A percentile compares a stretch with the other conserved stretches of the same genome.
Conservation (phyloP, 1,139 yeast genomes). For the Barnettozyma hawaiiensis region DNA sequence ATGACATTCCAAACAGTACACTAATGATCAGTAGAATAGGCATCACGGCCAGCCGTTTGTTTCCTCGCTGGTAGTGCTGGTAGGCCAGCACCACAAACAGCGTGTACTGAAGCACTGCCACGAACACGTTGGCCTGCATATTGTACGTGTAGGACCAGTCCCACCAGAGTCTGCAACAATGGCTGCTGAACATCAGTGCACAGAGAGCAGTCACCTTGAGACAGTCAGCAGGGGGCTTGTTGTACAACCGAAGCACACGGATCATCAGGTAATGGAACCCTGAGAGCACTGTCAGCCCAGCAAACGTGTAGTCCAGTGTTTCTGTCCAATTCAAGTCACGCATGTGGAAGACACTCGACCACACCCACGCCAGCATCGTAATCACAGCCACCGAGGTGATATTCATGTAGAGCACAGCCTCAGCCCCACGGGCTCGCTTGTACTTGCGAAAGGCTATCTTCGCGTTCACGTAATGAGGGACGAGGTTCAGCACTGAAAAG, state of each 20-base stretch:
- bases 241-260: slow-evolving; percentile 53
- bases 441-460: slow-evolving; percentile 29
- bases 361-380: slow-evolving; percentile 85
- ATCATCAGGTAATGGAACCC: slow-evolving; percentile 68
- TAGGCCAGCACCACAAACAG: slow-evolving; percentile 29
- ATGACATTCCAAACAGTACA: slow-evolving; percentile 68
- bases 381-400: slow-evolving; percentile 46
- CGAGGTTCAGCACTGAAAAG: slow-evolving; percentile 73
- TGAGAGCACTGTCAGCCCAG: slow-evolving; percentile 78
- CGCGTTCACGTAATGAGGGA: slow-evolving; percentile 67
- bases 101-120: slow-evolving; percentile 71
- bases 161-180: slow-evolving; percentile 58
- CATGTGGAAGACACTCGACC: slow-evolving; percentile 81
- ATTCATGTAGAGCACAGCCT: slow-evolving; percentile 33
- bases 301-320: slow-evolving; percentile 83
- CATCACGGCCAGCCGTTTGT: slow-evolving; percentile 29
- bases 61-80: slow-evolving; percentile 26
- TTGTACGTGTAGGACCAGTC: slow-evolving; percentile 93
- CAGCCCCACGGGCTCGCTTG: slow-evolving; percentile 4
- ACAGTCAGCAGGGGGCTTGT: slow-evolving; percentile 29
- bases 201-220: slow-evolving; percentile 39
- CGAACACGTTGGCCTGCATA: slow-evolving; percentile 80
- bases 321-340: slow-evolving; percentile 79
- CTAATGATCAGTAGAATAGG: slow-evolving; percentile 48
- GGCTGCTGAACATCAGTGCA: slow-evolving; percentile 47